A percentile compares a stretch with the other conserved stretches of the same genome.
Evolutionary conservation across 257 asterid species (phyloP).

Genomic region (Linderniella brevidens): DNA sequence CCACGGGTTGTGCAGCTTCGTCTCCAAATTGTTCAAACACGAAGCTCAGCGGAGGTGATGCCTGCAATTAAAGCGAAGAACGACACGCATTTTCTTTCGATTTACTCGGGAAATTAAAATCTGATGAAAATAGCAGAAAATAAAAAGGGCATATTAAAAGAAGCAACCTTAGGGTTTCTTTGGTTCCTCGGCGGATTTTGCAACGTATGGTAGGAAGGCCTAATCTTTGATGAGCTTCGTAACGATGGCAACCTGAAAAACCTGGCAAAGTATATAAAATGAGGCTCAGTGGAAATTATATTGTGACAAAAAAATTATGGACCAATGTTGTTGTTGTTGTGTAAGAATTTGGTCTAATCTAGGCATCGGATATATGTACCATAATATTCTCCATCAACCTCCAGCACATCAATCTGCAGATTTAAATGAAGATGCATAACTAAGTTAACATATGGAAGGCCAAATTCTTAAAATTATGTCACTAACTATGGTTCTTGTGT

Average conservation of each 20-base stretch:
- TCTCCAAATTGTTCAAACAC: too few relatives aligned
- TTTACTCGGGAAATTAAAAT: too few relatives aligned
- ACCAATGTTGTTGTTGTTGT: not conserved
- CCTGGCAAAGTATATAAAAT: conserved; percentile 34
- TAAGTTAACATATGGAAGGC: too few relatives aligned
- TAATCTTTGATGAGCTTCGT: conserved; percentile 83
- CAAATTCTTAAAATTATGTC: too few relatives aligned
- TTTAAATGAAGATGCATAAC: not conserved
- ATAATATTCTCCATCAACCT: conserved; percentile 79
- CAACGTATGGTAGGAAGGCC: conserved; percentile 87
- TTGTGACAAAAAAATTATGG: not conserved
- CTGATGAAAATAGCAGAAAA: not conserved
- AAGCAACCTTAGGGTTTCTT: conserved; percentile 72
- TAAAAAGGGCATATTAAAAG: not conserved
- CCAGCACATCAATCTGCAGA: conserved; percentile 93
- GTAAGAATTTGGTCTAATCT: not conserved
- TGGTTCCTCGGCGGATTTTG: conserved; percentile 88
- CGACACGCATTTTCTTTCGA: not conserved
- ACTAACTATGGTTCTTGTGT: too few relatives aligned
- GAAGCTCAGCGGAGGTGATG: conserved; percentile 58
- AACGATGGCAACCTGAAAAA: conserved; percentile 93
- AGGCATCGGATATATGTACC: conserved; percentile 47
- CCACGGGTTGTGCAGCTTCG: too few relatives aligned
- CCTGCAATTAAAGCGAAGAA: conserved; percentile 25
- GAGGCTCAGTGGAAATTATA: not conserved